Base-by-base conservation (phyloP, 768 basidiomycete genomes). In the Suillus tomentosus region DNA sequence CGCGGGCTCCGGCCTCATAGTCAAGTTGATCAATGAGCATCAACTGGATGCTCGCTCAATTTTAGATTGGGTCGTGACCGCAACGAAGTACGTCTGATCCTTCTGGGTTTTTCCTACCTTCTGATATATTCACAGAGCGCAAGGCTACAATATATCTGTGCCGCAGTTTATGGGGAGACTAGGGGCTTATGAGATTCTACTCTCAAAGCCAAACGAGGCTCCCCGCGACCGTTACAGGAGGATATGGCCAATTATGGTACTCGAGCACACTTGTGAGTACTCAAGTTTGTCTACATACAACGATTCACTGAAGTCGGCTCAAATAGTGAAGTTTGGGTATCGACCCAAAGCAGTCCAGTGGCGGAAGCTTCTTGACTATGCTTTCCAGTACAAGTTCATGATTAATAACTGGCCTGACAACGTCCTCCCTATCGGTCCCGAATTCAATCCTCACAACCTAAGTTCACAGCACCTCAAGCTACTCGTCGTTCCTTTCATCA, bases 21-120 rank as follows among this genome's bases (percentile, higher is more conserved):
- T 45, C 43, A 45, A 45, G 19, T 45, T 45, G 19, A 48, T 48
- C 11, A 48, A 48, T 48, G 47, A 48, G 47, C 47, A 48, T 48
- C 47, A 48, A 48, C 47, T 48, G 47, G 47, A 45, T 10, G 19
- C 39, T 39, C 2, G 39, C 5, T 11, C 39, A 13, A 39, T 39
- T 2, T 39, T 39, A 39, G 39, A 39, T 39, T 39, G 39, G 13
- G 39, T 39, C 13, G 13, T 39, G 39, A 39, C 5, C 1, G 13
- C 39, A 39, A 39, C 39, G 3, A 39, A 39, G 39, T 39, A 5
- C 13, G 13, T 39, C 39, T 14, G 13, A 39, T 39, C 3, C 10
- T 39, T 39, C 13, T 14, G 13, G 39, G 13, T 15, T 43, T 13
- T 39, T 39, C 13, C 39, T 39, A 13, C 39, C 39, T 42, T 5